A percentile compares a stretch with the other conserved stretches of the same genome.
phyloP scores from a whole-genome alignment of 2,329 filamentous ascomycete species.

The Fusarium veterinarium region DNA sequence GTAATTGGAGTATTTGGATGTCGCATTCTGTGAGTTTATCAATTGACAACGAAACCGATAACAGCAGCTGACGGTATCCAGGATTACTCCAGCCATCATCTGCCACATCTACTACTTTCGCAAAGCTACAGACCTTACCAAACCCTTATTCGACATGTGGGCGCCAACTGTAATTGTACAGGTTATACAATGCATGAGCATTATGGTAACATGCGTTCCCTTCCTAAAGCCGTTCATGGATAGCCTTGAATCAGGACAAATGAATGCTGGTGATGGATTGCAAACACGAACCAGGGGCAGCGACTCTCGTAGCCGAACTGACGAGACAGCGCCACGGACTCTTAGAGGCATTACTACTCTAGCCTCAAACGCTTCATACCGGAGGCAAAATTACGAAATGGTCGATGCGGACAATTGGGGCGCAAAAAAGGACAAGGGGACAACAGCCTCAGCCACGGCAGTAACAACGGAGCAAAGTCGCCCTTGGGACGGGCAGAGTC shows the following conservation, averaged over 20 bases:
- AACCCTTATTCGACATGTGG: constrained; percentile 38
- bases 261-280: constrained; percentile 27
- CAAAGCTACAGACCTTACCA: constrained; percentile 14
- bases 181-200: constrained; percentile 37
- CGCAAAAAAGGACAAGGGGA: background rate
- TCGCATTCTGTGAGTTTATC: constrained; percentile 13
- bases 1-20: constrained; percentile 28
- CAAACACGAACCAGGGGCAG: constrained; percentile 20
- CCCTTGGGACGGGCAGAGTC: constrained; percentile 38
- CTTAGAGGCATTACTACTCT: background rate
- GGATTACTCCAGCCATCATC: constrained; percentile 34
- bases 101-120: constrained; percentile 33
- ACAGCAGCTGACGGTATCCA: constrained; percentile 1
- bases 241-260: constrained; percentile 38
- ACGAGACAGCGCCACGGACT: background rate
- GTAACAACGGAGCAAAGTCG: background rate
- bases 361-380: background rate
- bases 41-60: background rate
- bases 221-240: constrained; percentile 40
- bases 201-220: constrained; percentile 37
- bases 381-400: background rate
- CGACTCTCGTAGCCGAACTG: constrained; percentile 21
- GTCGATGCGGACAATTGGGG: background rate
- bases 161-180: constrained; percentile 25
- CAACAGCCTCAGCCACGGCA: constrained; percentile 1